Percentiles rank a stretch among this genome's conserved stretches.
phyloP scores from a whole-genome alignment of 768 basidiomycete species.

The Amanita molliuscula region DNA sequence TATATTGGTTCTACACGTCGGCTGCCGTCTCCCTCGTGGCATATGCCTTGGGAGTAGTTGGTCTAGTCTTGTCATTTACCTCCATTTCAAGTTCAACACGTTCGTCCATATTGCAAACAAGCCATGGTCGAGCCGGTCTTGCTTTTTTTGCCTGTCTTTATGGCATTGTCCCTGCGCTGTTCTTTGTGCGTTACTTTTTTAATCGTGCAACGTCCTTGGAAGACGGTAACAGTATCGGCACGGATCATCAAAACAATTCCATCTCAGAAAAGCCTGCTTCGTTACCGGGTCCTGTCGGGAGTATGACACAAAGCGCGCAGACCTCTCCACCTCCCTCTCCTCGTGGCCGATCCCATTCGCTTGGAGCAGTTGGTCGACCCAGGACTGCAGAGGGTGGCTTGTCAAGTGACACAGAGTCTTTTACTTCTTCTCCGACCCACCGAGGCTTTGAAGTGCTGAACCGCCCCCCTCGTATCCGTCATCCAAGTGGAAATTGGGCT shows the following conservation, averaged over 20 bases:
- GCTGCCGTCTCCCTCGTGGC: slow-evolving; percentile 28
- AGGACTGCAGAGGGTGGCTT: slow-evolving; percentile 33
- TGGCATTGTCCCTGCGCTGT: slow-evolving; percentile 32
- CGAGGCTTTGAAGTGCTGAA: slow-evolving; percentile 45
- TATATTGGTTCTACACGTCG: slow-evolving; percentile 24
- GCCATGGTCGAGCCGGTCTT: slow-evolving; percentile 56
- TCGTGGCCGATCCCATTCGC: slow-evolving; percentile 36
- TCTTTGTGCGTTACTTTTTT: slow-evolving; percentile 16
- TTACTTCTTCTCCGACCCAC: slow-evolving; percentile 26
- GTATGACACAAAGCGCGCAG: slow-evolving; percentile 26
- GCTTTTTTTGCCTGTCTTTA: slow-evolving; percentile 57
- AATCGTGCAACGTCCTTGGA: slow-evolving; percentile 5
- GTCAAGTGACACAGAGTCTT: slow-evolving; percentile 35
- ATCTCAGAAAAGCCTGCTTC: slow-evolving; percentile 22
- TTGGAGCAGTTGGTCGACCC: slow-evolving; percentile 32
- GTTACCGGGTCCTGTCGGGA: slow-evolving; percentile 18
- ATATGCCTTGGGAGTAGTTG: slow-evolving; percentile 53
- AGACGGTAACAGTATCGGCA: slow-evolving; percentile 10
- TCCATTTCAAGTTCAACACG: slow-evolving; percentile 29
- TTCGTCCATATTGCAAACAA: slow-evolving; percentile 31
- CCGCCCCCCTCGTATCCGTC: slow-evolving; percentile 28
- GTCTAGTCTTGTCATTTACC: slow-evolving; percentile 54
- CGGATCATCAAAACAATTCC: slow-evolving; percentile 11
- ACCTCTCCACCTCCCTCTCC: slow-evolving; percentile 32
- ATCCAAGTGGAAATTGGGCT: slow-evolving; percentile 20